Evolutionary conservation across 495 filamentous ascomycete species (phyloP), one percentile per base, ranked within the genome.

Genomic region (Aspergillus coremiiformis): DNA sequence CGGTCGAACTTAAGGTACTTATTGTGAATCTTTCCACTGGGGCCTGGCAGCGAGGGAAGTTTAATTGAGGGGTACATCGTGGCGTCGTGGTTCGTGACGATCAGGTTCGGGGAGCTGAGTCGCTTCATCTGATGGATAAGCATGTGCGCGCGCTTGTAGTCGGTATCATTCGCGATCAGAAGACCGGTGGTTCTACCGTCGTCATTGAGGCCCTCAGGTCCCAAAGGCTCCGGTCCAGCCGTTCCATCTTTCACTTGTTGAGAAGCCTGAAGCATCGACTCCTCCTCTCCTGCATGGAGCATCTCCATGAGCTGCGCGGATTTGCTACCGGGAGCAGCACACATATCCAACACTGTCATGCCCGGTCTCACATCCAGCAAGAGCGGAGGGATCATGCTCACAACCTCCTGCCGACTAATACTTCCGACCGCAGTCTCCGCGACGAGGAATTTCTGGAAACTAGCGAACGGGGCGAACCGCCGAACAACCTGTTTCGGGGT

Each of bases 341-440:
- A 98, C 75, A 98, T 80, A 67, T 98, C 93, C 61, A 98, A 70
- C 10, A 95, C 90, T 8, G 81, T 81, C 87, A 96, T 95, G 30
- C 90, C 89, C 17, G 94, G 90, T 47, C 80, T 80, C 24, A 95
- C 69, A 62, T 96, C 92, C 79, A 97, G 87, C 52, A 97, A 73
- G 45, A 97, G 81, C 20, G 94, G 94, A 21, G 93, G 93, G 55
- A 98, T 96, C 93, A 98, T 98, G 76, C 88, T 94, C 54, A 98
- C 93, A 19, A 92, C 82, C 72, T 98, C 93, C 69, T 98, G 93
- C 59, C 93, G 81, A 67, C 85, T 94, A 64, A 98, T 97, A 63
- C 97, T 98, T 62, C 93, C 93, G 46, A 96, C 88, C 41, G 86
- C 89, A 10, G 93, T 96, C 74, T 98, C 93, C 22, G 90, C 91